Evolutionary conservation across 2,329 filamentous ascomycete genomes (phyloP), one percentile per base, ranked within the genome.

Genomic region (Neofusicoccum parvum): DNA sequence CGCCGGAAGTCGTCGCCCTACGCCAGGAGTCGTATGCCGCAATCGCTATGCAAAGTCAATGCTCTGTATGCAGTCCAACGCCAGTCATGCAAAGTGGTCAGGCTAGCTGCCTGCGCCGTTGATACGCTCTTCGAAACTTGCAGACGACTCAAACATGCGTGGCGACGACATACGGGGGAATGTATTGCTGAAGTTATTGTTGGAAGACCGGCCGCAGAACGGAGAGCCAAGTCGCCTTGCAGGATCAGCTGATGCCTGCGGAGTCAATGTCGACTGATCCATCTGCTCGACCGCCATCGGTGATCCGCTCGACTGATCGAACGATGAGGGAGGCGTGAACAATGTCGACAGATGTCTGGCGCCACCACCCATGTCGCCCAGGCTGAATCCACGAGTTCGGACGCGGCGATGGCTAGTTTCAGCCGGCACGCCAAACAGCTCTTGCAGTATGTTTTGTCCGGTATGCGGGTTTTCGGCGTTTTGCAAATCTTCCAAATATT

Each of bases 331-430:
- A 6, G 84, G 84, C 3, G 81, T 83, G 71, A 88, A 87, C 3
- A 88, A 77, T 65, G 82, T 80, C 50, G 85, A 80, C 39, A 88
- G 78, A 62, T 83, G 80, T 60, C 80, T 76, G 70, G 79, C 82
- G 60, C 82, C 79, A 34, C 80, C 80, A 67, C 80, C 81, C 66
- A 86, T 82, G 62, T 86, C 85, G 58, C 86, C 84, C 27, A 86
- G 80, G 53, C 86, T 89, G 70, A 87, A 88, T 64, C 87, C 87
- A 49, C 87, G 85, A 69, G 83, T 87, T 46, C 87, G 83, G 39
- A 87, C 82, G 36, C 86, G 83, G 64, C 85, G 83, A 69, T 86
- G 82, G 62, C 83, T 82, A 10, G 80, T 79, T 66, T 86, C 82
- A 34, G 79, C 76, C 45, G 79, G 77, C 39, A 78, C 77, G 64